Evolutionary conservation across 805 yeast genomes (phyloP).

Genomic region (Yamadazyma endophytica): DNA sequence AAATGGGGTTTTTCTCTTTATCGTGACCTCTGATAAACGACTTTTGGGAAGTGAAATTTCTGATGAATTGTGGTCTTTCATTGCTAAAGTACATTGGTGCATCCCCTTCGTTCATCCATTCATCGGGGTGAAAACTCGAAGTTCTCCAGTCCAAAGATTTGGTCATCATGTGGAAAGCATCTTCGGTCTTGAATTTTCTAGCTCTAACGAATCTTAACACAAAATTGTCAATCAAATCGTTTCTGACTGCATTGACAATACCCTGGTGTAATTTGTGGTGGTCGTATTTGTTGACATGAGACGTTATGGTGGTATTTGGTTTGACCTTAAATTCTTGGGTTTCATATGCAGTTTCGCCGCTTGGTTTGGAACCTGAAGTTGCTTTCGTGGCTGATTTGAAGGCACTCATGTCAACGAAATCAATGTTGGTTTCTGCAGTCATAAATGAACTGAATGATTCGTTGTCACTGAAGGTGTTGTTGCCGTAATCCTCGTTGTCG

Average conservation of each 20-base stretch:
- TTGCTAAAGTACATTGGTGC: constrained; percentile 46
- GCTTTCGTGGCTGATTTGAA: constrained; percentile 3
- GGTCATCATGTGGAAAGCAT: constrained; percentile 67
- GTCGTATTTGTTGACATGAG: constrained; percentile 48
- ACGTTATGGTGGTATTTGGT: constrained; percentile 37
- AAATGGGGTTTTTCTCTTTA: constrained; percentile 70
- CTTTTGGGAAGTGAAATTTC: constrained; percentile 62
- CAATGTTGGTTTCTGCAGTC: constrained; percentile 26
- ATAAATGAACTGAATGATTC: constrained; percentile 28
- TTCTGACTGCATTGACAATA: constrained; percentile 43
- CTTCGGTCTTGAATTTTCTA: constrained; percentile 76
- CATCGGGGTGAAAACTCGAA: constrained; percentile 56
- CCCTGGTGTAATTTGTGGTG: constrained; percentile 48
- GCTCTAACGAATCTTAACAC: constrained; percentile 78
- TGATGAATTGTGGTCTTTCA: constrained; percentile 41
- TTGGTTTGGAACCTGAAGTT: neutral
- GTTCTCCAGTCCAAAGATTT: constrained; percentile 74
- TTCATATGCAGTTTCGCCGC: constrained; percentile 2
- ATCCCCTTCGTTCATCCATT: constrained; percentile 70
- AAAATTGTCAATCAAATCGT: constrained; percentile 79
- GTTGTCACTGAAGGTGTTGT: constrained; percentile 11
- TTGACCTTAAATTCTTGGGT: constrained; percentile 11
- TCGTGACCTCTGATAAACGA: constrained; percentile 76
- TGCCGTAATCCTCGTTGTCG: constrained; percentile 14
- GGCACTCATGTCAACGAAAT: constrained; percentile 10